These are phyloP conservation scores for Sarcomyxa edulis DNA, from an alignment of 768 basidiomycete species.

Conservation along the genomic window DNA sequence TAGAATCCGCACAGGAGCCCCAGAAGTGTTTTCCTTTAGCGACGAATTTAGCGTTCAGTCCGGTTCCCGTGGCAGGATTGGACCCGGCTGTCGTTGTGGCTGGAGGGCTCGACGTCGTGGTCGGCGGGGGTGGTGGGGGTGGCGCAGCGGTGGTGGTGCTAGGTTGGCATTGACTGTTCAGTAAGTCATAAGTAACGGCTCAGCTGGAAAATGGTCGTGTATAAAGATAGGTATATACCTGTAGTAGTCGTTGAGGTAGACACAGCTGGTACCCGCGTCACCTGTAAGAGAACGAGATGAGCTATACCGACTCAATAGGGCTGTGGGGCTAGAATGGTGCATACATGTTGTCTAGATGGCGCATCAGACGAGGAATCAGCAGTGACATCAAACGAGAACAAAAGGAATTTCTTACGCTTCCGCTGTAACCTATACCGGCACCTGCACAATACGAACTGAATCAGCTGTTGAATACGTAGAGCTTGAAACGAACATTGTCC, in stretches of 20 bases:
- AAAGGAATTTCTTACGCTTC: conserved; percentile 15
- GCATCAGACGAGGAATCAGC: conserved; percentile 2
- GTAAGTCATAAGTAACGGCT: conserved; percentile 13
- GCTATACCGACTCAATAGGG: not conserved
- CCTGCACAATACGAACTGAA: conserved; percentile 12
- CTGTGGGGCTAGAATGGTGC: conserved; percentile 6
- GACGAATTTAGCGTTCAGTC: conserved; percentile 23
- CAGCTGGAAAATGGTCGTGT: not conserved
- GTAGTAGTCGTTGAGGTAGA: conserved; percentile 24
- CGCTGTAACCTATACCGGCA: conserved; percentile 22
- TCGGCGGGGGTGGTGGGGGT: conserved; percentile 6
- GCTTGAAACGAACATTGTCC: conserved; percentile 21
- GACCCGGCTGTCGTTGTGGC: conserved; percentile 1
- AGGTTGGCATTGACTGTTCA: conserved; percentile 10
- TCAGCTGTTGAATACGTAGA: not conserved
- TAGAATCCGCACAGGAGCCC: conserved; percentile 25
- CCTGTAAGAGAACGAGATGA: conserved; percentile 12
- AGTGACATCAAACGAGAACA: not conserved
- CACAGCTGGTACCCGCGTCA: conserved; percentile 21
- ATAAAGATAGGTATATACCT: conserved; percentile 18
- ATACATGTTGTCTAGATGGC: conserved; percentile 10
- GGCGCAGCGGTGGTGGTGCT: conserved; percentile 6
- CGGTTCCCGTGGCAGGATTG: conserved; percentile 11
- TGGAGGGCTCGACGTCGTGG: not conserved
- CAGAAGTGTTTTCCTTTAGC: conserved; percentile 30